A percentile compares a stretch with the other conserved stretches of the same genome.
Conservation (phyloP, 768 basidiomycete genomes). For the Hericium coralloides region DNA sequence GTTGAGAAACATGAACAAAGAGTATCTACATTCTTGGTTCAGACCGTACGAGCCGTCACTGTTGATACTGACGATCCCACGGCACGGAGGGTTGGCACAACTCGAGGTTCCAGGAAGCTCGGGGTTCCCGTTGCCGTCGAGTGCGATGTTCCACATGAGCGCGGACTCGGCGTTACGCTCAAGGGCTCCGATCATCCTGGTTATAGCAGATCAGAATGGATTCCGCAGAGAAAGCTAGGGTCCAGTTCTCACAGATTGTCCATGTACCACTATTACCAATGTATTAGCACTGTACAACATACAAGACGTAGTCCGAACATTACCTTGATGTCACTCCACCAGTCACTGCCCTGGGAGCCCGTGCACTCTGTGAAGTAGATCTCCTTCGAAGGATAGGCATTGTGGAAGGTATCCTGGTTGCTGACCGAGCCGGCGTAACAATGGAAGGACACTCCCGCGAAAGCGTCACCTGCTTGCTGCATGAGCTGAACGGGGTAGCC, state of each 20-base stretch:
- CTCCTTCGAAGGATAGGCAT: constrained; percentile 48
- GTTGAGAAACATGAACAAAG: background rate
- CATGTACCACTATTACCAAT: constrained; percentile 49
- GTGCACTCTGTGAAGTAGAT: constrained; percentile 53
- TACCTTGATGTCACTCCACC: constrained; percentile 78
- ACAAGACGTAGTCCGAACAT: background rate
- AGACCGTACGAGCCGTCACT: constrained; percentile 50
- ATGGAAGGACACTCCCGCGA: constrained; percentile 63
- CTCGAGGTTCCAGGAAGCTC: constrained; percentile 54
- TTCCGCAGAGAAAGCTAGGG: too few relatives aligned
- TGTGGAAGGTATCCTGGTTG: constrained; percentile 48
- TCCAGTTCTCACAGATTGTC: constrained; percentile 39
- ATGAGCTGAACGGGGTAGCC: constrained; percentile 55
- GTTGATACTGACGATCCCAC: constrained; percentile 59
- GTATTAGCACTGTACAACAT: background rate
- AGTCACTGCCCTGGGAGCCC: constrained; percentile 57
- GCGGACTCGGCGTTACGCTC: constrained; percentile 34
- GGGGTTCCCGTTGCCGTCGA: constrained; percentile 54
- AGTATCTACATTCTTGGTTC: constrained; percentile 61
- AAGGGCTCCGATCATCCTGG: constrained; percentile 32
- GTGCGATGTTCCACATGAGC: constrained; percentile 70
- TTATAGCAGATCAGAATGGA: too few relatives aligned
- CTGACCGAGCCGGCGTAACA: constrained; percentile 53
- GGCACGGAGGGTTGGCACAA: constrained; percentile 53
- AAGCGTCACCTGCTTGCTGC: constrained; percentile 44